Evolutionary conservation across 2,329 filamentous ascomycete species (phyloP).

Genomic region (Trichoderma endophyticum): DNA sequence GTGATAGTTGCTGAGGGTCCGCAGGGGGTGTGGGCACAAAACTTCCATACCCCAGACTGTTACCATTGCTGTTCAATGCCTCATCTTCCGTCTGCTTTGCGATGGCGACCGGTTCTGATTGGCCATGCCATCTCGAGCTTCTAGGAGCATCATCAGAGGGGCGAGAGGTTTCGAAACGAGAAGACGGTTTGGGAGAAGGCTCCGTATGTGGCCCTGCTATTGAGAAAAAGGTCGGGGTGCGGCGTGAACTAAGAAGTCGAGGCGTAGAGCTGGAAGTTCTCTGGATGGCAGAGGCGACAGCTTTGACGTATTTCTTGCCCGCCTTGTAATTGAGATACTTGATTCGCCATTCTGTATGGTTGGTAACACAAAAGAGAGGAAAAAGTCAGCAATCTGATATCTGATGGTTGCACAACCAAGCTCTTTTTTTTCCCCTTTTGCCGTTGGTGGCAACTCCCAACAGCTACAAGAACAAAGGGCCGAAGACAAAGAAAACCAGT

Average conservation of each 20-base stretch:
- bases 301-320: constrained; percentile 92
- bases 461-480: not conserved
- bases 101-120: not conserved
- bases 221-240: constrained; percentile 31
- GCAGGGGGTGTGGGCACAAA: constrained; percentile 44
- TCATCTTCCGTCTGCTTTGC: constrained; percentile 36
- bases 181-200: not conserved
- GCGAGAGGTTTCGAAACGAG: not conserved
- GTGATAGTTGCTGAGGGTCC: constrained; percentile 24
- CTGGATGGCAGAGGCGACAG: constrained; percentile 69
- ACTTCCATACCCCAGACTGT: constrained; percentile 51
- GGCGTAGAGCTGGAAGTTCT: constrained; percentile 53
- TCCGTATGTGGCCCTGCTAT: not conserved
- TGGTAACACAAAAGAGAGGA: not conserved
- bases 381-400: not conserved
- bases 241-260: constrained; percentile 33
- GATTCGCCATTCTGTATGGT: constrained; percentile 70
- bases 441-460: not conserved
- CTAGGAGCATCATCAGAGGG: not conserved
- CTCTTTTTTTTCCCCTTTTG: not conserved
- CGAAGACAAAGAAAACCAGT: not conserved
- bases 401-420: not conserved
- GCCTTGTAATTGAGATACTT: constrained; percentile 96
- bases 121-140: constrained; percentile 10
- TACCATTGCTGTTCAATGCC: constrained; percentile 38